Percentiles rank a stretch among this genome's conserved stretches.
Evolutionary conservation across 768 basidiomycete species (phyloP).

Genomic region (Gautieria morchelliformis): DNA sequence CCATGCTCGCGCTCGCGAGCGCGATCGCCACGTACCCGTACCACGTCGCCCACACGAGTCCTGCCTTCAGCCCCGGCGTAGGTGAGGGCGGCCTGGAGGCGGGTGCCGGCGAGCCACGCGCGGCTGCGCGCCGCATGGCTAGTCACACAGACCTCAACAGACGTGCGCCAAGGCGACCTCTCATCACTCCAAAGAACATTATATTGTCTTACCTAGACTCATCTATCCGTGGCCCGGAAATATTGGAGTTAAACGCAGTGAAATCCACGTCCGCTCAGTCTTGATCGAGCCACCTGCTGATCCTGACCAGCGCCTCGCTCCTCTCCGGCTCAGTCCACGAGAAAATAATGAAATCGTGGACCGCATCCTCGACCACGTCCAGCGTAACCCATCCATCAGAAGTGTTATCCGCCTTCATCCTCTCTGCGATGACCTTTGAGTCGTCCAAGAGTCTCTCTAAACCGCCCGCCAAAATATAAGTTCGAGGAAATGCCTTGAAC

Average conservation of each 20-base stretch:
- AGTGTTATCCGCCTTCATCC: constrained; percentile 35
- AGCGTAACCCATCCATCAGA: neutral
- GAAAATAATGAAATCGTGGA: neutral
- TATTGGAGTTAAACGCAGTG: too few species aligned
- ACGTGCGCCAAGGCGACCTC: too few species aligned
- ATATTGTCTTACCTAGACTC: too few species aligned
- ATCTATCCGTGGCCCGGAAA: too few species aligned
- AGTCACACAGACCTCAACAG: too few species aligned
- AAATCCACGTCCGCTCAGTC: neutral
- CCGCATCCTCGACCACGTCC: neutral
- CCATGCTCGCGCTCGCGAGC: constrained; percentile 72
- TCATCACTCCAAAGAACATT: too few species aligned
- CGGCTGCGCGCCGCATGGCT: constrained; percentile 64
- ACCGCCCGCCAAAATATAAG: constrained; percentile 49
- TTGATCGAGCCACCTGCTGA: neutral
- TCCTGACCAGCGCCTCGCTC: neutral
- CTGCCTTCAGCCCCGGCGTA: too few species aligned
- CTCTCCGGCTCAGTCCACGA: neutral
- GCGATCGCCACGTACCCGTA: constrained; percentile 62
- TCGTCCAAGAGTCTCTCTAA: constrained; percentile 49
- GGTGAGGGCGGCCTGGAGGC: constrained; percentile 67
- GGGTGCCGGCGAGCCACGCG: constrained; percentile 64
- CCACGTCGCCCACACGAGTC: constrained; percentile 63
- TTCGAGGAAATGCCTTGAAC: constrained; percentile 51
- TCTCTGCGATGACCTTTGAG: constrained; percentile 33